These are phyloP conservation scores for Ajuga chamaepitys DNA, from an alignment of 257 asterid species.

Conservation along the genomic window DNA sequence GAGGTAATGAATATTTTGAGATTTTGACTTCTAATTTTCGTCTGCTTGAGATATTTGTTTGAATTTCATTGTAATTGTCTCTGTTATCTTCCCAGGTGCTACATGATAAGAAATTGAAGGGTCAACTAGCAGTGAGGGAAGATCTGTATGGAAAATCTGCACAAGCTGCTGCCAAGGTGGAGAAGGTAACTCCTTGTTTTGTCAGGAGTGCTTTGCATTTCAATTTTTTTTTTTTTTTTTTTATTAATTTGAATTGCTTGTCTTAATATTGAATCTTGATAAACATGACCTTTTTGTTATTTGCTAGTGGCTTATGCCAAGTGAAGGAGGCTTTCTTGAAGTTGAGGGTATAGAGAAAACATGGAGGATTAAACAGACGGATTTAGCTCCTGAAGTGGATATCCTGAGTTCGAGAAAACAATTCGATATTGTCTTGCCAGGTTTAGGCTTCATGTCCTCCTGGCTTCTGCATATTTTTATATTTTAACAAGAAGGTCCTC, in stretches of 20 bases:
- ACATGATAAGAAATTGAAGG: slow-evolving; percentile 74
- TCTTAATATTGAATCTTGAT: not conserved
- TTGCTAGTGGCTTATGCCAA: slow-evolving; percentile 81
- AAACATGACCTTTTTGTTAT: not conserved
- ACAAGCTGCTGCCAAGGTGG: slow-evolving; percentile 73
- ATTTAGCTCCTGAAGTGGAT: slow-evolving; percentile 70
- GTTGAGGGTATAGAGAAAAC: slow-evolving; percentile 88
- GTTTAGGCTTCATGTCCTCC: slow-evolving; percentile 28
- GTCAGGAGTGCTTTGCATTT: not conserved
- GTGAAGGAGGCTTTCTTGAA: slow-evolving; percentile 76
- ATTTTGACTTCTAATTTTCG: not conserved
- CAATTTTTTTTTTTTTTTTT: not conserved
- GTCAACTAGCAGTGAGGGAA: slow-evolving; percentile 81
- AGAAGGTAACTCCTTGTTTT: slow-evolving; percentile 52
- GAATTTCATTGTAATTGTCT: slow-evolving; percentile 4
- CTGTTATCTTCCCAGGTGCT: slow-evolving; percentile 30
- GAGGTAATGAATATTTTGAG: slow-evolving; percentile 32
- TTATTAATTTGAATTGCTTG: not conserved
- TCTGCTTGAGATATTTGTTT: not conserved
- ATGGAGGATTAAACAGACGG: slow-evolving; percentile 76
- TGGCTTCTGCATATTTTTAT: slow-evolving; percentile 10
- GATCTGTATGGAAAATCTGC: slow-evolving; percentile 67
- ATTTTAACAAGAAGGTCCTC: not conserved
- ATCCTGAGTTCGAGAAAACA: slow-evolving; percentile 65
- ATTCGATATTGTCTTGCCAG: slow-evolving; percentile 89